Evolutionary conservation across 192 early-diverging fungal genomes (phyloP), one percentile per base, ranked within the genome.

Genomic region (Geranomyces michiganensis): DNA sequence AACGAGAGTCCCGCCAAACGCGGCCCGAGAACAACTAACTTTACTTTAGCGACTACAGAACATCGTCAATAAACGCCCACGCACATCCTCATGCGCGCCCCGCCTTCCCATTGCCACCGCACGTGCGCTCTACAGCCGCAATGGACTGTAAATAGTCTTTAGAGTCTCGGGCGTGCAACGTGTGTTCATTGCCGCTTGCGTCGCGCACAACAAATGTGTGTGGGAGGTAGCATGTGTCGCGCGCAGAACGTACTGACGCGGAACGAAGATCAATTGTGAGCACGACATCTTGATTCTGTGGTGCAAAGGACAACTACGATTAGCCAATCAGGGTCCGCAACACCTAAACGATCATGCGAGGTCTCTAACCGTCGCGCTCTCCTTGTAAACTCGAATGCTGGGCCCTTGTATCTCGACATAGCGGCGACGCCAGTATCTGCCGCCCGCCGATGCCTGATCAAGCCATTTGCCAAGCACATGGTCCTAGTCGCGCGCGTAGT

Each of bases 111-210:
- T 10, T 41, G 36, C 36, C 10, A 10, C 36, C 36, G 10, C 36
- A 41, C 10, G 36, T 49, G n/a, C 66, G 47, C 66, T 68, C 66
- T 24, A 68, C 51, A 36, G 66, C 66, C 15, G 66, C 66, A 10
- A 68, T 30, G 21, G 51, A 29, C 27, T 49, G 46, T 5, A 68
- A 36, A 55, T 56, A 56, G 22, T 68, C 49, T 22, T 56, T 27
- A 19, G 45, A 27, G 43, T 56, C 51, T 8, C n/a, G 27, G 14
- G 66, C 47, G 24, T 49, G 47, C 27, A 68, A 32, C 7, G 48
- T 56, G 53, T 68, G 51, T 4, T 68, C 66, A 19, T 14, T 6
- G 7, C 66, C 66, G 21, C 17, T 36, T 19, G 36, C 44, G 22
- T 68, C 66, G 27, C 66, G 48, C 19, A 68, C 29, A 6, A 48